These are phyloP conservation scores for Zalerion maritima DNA, from an alignment of 495 filamentous ascomycete genomes.

Conservation along the genomic window DNA sequence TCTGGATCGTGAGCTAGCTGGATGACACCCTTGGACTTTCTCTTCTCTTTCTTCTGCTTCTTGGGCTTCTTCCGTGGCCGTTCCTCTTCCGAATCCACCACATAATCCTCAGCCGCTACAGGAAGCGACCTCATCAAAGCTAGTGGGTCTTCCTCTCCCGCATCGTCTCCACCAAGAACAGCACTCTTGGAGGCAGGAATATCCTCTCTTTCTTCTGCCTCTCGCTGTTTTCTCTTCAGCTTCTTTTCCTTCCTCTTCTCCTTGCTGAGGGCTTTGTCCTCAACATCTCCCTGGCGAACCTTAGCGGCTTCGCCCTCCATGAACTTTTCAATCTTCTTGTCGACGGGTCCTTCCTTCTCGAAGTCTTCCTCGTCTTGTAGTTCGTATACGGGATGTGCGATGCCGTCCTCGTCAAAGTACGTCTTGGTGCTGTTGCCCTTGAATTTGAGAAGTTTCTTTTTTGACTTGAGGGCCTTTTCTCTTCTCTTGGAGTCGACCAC, in stretches of 20 bases:
- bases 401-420: conserved; percentile 85
- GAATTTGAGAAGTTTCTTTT: conserved; percentile 82
- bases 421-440: conserved; percentile 73
- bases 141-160: conserved; percentile 30
- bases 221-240: conserved; percentile 68
- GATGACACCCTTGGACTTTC: conserved; percentile 33
- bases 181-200: conserved; percentile 29
- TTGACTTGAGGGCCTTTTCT: conserved; percentile 83
- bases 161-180: conserved; percentile 25
- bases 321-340: conserved; percentile 61
- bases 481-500: conserved; percentile 83
- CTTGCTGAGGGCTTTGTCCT: conserved; percentile 66
- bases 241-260: conserved; percentile 74
- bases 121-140: conserved; percentile 35
- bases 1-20: conserved; percentile 52
- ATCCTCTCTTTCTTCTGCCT: conserved; percentile 39
- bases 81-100: conserved; percentile 7
- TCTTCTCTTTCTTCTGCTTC: conserved; percentile 29
- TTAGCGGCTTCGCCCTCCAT: conserved; percentile 54
- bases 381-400: conserved; percentile 70
- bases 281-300: conserved; percentile 62
- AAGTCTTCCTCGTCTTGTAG: conserved; percentile 74
- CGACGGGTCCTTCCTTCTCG: conserved; percentile 53
- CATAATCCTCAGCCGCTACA: conserved; percentile 19
- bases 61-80: conserved; percentile 23